These are phyloP conservation scores for Rachicladosporium sp. DNA, from an alignment of 2,329 filamentous ascomycete species.

Conservation along the genomic window DNA sequence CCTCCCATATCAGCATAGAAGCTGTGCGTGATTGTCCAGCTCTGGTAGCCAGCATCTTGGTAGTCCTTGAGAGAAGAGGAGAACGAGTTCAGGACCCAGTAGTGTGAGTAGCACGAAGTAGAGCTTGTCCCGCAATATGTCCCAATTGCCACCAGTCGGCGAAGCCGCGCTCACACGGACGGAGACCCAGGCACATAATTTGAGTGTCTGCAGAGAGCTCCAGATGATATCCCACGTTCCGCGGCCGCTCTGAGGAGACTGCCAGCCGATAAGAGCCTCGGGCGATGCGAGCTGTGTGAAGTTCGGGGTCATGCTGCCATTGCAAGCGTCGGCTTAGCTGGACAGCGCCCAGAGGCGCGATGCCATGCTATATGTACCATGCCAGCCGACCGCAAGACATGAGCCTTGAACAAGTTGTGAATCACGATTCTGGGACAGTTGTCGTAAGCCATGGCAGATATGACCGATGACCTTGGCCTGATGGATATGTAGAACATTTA, in stretches of 20 bases:
- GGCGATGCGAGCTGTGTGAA: neutral
- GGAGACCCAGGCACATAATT: neutral
- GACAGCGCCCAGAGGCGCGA: too few relatives aligned
- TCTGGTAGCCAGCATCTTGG: neutral
- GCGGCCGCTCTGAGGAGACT: neutral
- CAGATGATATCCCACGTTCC: neutral
- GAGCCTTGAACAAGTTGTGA: too few relatives aligned
- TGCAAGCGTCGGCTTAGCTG: too few relatives aligned
- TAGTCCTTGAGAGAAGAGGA: neutral
- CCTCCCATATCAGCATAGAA: neutral
- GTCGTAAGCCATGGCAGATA: too few relatives aligned
- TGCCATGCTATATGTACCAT: too few relatives aligned
- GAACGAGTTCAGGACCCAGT: neutral
- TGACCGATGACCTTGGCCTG: too few relatives aligned
- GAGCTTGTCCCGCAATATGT: neutral
- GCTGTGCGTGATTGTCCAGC: neutral
- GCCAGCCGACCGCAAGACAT: too few relatives aligned
- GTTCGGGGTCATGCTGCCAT: neutral
- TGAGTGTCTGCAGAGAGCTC: neutral
- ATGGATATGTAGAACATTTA: too few relatives aligned
- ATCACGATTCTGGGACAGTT: too few relatives aligned
- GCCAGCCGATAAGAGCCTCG: neutral
- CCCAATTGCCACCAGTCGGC: neutral
- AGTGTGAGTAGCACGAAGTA: neutral
- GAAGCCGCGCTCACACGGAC: neutral